phyloP scores from a whole-genome alignment of 1,139 yeast species.

The Yamadazyma atmosphaerica region DNA sequence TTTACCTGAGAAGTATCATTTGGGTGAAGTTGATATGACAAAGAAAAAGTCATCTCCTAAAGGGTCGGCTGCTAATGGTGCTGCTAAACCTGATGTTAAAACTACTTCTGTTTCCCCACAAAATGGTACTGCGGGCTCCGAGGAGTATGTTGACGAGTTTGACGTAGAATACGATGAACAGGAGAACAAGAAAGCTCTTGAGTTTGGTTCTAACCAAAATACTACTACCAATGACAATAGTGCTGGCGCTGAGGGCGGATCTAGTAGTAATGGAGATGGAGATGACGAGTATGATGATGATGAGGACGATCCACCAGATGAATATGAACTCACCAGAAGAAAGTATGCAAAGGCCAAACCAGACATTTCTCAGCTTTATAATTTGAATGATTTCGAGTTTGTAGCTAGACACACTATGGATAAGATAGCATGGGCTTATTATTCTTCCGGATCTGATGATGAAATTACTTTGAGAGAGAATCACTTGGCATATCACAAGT shows the following conservation, averaged over 20 bases:
- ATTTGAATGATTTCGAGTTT: conserved; percentile 77
- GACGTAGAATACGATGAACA: conserved; percentile 52
- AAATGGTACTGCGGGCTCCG: conserved; percentile 4
- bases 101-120: not conserved
- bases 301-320: conserved; percentile 33
- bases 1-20: conserved; percentile 30
- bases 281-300: conserved; percentile 29
- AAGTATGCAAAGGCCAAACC: conserved; percentile 48
- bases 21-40: conserved; percentile 32
- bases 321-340: conserved; percentile 31
- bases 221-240: too few relatives aligned
- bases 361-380: conserved; percentile 63
- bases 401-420: conserved; percentile 74
- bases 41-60: conserved; percentile 11
- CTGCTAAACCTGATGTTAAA: not conserved
- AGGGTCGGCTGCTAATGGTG: conserved; percentile 1
- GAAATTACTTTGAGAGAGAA: conserved; percentile 88
- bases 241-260: too few relatives aligned
- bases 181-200: conserved; percentile 31
- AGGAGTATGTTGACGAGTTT: conserved; percentile 36
- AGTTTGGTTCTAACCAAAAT: conserved; percentile 10
- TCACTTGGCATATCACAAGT: conserved; percentile 82
- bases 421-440: conserved; percentile 87
- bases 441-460: conserved; percentile 90
- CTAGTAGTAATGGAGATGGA: conserved; percentile 10